Percentiles rank a stretch among this genome's conserved stretches.
These are phyloP conservation scores for Thermochaetoides thermophila DNA, from an alignment of 495 filamentous ascomycete genomes.

Conservation along the genomic window DNA sequence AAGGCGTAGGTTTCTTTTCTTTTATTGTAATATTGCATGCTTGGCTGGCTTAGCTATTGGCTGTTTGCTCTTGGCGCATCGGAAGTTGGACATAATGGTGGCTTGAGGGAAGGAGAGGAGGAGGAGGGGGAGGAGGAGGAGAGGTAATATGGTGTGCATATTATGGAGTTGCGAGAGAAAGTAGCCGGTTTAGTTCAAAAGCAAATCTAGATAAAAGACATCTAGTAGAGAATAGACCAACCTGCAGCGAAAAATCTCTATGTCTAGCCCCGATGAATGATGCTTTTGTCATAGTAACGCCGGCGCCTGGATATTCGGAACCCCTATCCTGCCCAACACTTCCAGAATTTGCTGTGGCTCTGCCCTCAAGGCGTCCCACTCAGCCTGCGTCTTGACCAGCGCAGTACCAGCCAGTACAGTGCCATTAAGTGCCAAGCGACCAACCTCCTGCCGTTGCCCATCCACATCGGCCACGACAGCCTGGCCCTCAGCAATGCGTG, in stretches of 20 bases:
- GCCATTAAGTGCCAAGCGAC: constrained; percentile 55
- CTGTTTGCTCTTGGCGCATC: too few species aligned
- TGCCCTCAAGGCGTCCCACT: constrained; percentile 49
- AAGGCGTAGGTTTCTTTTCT: too few species aligned
- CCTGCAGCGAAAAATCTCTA: too few species aligned
- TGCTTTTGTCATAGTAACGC: too few species aligned
- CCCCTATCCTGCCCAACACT: constrained; percentile 46
- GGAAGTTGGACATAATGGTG: too few species aligned
- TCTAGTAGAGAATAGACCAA: too few species aligned
- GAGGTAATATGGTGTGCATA: background rate
- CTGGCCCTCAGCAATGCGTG: constrained; percentile 36
- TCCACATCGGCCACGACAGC: background rate
- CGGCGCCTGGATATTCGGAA: constrained; percentile 21
- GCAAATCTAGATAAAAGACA: too few species aligned
- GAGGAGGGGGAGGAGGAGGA: background rate
- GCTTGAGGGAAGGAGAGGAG: background rate
- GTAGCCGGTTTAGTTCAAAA: too few species aligned
- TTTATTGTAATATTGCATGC: too few species aligned
- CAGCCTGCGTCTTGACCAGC: constrained; percentile 57
- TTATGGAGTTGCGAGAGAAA: too few species aligned
- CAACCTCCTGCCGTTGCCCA: constrained; percentile 30
- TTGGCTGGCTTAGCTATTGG: too few species aligned
- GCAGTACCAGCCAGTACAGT: constrained; percentile 69
- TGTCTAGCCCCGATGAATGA: too few species aligned
- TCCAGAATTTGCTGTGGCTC: constrained; percentile 35